phyloP scores from a whole-genome alignment of 495 filamentous ascomycete species.

The Sordaria brevicollis region DNA sequence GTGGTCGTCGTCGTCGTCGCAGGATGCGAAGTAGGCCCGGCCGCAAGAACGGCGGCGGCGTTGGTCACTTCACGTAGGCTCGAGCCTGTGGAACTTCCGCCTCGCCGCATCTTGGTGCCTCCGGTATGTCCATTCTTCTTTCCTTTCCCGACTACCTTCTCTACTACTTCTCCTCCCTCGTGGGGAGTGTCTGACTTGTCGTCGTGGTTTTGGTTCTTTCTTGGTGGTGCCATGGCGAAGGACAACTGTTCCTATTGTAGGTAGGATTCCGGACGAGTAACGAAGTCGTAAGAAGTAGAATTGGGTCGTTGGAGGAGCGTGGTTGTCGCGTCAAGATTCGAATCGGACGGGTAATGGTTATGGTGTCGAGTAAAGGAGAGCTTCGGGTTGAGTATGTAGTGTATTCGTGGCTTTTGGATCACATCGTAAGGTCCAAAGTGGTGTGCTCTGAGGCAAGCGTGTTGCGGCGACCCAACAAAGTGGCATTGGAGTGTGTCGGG shows the following conservation, averaged over 20 bases:
- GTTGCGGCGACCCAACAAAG: neutral
- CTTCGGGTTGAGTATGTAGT: neutral
- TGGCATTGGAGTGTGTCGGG: neutral
- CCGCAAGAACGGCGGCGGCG: conserved; percentile 15
- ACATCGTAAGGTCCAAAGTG: neutral
- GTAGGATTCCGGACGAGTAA: neutral
- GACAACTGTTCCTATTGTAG: neutral
- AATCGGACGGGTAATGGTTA: neutral
- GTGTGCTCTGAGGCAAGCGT: neutral
- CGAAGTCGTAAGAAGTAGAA: neutral
- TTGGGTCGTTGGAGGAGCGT: neutral
- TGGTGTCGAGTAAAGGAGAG: neutral
- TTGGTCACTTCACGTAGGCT: conserved; percentile 31
- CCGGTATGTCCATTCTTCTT: conserved; percentile 32
- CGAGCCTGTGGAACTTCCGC: conserved; percentile 34
- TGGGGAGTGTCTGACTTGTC: conserved; percentile 33
- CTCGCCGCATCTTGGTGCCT: conserved; percentile 33
- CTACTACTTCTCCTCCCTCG: neutral
- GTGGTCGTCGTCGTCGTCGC: conserved; percentile 8
- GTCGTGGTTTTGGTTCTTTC: conserved; percentile 29
- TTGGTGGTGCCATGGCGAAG: conserved; percentile 27
- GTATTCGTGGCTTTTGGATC: neutral
- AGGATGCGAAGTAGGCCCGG: conserved; percentile 8
- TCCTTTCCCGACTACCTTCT: no score
- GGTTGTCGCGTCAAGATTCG: neutral